Percentiles rank a stretch among this genome's conserved stretches.
These are phyloP conservation scores for Mycosphaerella sp. DNA, from an alignment of 2,329 filamentous ascomycete species.

Conservation along the genomic window DNA sequence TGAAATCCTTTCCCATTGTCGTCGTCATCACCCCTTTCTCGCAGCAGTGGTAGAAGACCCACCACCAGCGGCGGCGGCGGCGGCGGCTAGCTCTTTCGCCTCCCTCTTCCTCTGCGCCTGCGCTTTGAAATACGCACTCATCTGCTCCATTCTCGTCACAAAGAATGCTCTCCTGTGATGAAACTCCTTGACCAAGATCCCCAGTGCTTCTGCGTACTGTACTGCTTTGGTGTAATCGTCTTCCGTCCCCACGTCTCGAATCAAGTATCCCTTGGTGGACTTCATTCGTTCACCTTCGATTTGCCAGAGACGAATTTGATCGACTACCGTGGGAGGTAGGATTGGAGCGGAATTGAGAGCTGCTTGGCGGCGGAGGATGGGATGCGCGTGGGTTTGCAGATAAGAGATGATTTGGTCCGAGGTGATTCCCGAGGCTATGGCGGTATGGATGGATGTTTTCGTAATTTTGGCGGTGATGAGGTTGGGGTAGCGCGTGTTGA, in stretches of 20 bases:
- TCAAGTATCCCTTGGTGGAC: slow-evolving; percentile 73
- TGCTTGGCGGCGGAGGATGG: slow-evolving; percentile 72
- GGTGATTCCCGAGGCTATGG: slow-evolving; percentile 86
- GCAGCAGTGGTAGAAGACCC: background rate
- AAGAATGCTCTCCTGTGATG: slow-evolving; percentile 81
- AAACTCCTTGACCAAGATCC: slow-evolving; percentile 81
- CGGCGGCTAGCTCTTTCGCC: slow-evolving; percentile 14
- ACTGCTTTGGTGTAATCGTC: slow-evolving; percentile 65
- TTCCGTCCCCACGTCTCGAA: slow-evolving; percentile 66
- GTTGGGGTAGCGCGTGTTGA: slow-evolving; percentile 87
- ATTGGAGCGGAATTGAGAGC: slow-evolving; percentile 51
- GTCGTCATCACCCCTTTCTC: slow-evolving; percentile 1
- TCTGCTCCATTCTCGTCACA: slow-evolving; percentile 82
- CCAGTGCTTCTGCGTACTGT: slow-evolving; percentile 78
- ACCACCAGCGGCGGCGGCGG: slow-evolving; percentile 5
- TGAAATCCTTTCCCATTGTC: background rate
- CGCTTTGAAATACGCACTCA: slow-evolving; percentile 66
- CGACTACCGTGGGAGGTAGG: slow-evolving; percentile 88
- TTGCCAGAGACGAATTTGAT: slow-evolving; percentile 97
- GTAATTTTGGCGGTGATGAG: slow-evolving; percentile 89
- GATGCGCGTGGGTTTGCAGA: slow-evolving; percentile 85
- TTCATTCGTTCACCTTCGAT: slow-evolving; percentile 94
- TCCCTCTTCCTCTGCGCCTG: slow-evolving; percentile 42
- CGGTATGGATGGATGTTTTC: slow-evolving; percentile 77
- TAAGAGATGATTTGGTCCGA: slow-evolving; percentile 93